phyloP scores from a whole-genome alignment of 257 asterid genomes.

The Salvia rosmarinus region DNA sequence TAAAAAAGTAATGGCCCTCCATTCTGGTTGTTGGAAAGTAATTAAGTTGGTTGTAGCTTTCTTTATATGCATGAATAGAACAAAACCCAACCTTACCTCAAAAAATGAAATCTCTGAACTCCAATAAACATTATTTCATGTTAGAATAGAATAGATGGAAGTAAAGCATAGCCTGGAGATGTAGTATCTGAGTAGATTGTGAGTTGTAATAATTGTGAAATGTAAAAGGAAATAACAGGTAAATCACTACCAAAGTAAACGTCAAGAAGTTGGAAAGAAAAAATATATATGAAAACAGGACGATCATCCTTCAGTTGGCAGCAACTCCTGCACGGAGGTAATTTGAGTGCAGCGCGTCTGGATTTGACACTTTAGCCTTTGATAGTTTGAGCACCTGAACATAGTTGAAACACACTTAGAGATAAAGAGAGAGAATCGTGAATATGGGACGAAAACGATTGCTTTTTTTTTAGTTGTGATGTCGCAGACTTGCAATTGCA shows the following conservation, averaged over 20 bases:
- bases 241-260: background rate
- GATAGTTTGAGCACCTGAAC: slow-evolving; percentile 66
- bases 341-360: slow-evolving; percentile 53
- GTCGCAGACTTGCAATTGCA: too few relatives aligned
- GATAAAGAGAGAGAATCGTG: too few relatives aligned
- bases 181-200: background rate
- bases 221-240: background rate
- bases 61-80: too few relatives aligned
- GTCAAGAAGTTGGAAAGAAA: too few relatives aligned
- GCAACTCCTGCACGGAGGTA: slow-evolving; percentile 62
- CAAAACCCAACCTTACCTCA: too few relatives aligned
- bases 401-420: too few relatives aligned
- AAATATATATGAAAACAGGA: too few relatives aligned
- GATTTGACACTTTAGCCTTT: slow-evolving; percentile 53
- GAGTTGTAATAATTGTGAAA: background rate
- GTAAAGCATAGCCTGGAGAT: background rate
- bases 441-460: too few relatives aligned
- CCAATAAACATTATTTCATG: too few relatives aligned
- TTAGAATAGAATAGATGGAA: background rate
- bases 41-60: slow-evolving; percentile 6
- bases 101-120: too few relatives aligned
- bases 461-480: too few relatives aligned
- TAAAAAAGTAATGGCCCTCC: background rate
- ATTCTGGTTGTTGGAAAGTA: slow-evolving; percentile 33
- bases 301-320: slow-evolving; percentile 37